Evolutionary conservation across 805 yeast species (phyloP).

Genomic region (Lachancea waltii): DNA sequence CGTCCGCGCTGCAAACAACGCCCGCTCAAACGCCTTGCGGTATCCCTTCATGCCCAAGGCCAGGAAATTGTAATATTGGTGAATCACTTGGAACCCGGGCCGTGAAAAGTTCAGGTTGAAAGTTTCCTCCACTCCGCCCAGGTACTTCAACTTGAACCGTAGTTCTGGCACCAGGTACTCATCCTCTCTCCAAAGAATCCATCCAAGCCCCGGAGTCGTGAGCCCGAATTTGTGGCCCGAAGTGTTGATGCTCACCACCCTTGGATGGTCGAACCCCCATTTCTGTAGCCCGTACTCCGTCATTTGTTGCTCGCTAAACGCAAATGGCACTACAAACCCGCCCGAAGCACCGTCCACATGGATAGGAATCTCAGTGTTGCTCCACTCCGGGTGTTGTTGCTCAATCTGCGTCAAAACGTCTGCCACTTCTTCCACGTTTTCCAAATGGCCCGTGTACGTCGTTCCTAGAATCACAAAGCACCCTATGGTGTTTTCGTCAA

Average conservation of each 20-base stretch:
- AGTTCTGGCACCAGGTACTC: constrained; percentile 60
- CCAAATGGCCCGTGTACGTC: constrained; percentile 90
- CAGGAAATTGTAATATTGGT: constrained; percentile 78
- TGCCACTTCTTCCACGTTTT: constrained; percentile 57
- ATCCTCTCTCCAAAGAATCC: constrained; percentile 78
- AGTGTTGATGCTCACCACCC: constrained; percentile 81
- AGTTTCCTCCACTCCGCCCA: constrained; percentile 85
- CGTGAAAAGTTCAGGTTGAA: constrained; percentile 84
- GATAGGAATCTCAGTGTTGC: constrained; percentile 57
- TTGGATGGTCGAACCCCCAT: constrained; percentile 76
- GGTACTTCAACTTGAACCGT: constrained; percentile 70
- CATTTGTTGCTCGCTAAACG: constrained; percentile 56
- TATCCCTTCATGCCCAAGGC: constrained; percentile 70
- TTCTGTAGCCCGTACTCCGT: constrained; percentile 12
- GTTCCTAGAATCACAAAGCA: constrained; percentile 84
- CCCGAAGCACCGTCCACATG: constrained; percentile 96
- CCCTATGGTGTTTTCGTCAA: constrained; percentile 92
- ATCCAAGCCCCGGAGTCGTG: constrained; percentile 86
- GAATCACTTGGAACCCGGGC: constrained; percentile 86
- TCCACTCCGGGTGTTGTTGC: constrained; percentile 25
- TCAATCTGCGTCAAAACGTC: constrained; percentile 66
- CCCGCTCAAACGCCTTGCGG: constrained; percentile 49
- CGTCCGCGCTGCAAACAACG: constrained; percentile 68
- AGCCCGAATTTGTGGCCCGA: constrained; percentile 93
- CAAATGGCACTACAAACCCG: constrained; percentile 81